Conservation (phyloP, 176 grass and related monocot species). For the Ensete ventricosum region DNA sequence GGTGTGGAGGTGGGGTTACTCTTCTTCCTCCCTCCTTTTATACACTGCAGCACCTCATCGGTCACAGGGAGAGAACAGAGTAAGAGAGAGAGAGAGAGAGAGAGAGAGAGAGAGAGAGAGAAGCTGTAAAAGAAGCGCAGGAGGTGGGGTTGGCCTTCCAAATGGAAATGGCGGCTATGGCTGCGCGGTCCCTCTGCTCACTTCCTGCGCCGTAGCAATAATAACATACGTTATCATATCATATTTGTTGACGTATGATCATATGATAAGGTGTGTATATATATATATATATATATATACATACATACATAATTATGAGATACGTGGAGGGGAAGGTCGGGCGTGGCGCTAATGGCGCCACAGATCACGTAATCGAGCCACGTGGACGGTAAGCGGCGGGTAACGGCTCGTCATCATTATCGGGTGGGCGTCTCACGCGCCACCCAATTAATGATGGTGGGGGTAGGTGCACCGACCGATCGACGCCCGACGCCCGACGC, state of each 20-base stretch:
- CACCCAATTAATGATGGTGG: background rate
- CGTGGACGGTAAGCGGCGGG: background rate
- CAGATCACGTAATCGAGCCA: background rate
- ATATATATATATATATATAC: no score
- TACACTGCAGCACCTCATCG: background rate
- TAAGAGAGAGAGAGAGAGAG: background rate
- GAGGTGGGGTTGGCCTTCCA: background rate
- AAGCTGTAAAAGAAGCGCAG: background rate
- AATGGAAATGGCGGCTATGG: constrained; percentile 23
- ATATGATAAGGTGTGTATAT: background rate
- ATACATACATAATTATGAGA: background rate
- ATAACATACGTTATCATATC: no score
- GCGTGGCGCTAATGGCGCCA: background rate
- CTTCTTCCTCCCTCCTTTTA: background rate
- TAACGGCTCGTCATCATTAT: background rate
- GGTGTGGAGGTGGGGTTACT: no score
- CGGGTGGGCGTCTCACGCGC: background rate
- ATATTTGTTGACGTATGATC: background rate
- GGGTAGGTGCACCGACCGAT: background rate
- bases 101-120: background rate
- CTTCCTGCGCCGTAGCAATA: background rate
- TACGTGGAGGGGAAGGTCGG: background rate
- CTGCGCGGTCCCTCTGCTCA: constrained; percentile 2
- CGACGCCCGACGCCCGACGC: background rate
- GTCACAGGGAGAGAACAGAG: background rate